Base-by-base conservation (phyloP, 148 eudicot genomes). In the Fallopia convolvulus region DNA sequence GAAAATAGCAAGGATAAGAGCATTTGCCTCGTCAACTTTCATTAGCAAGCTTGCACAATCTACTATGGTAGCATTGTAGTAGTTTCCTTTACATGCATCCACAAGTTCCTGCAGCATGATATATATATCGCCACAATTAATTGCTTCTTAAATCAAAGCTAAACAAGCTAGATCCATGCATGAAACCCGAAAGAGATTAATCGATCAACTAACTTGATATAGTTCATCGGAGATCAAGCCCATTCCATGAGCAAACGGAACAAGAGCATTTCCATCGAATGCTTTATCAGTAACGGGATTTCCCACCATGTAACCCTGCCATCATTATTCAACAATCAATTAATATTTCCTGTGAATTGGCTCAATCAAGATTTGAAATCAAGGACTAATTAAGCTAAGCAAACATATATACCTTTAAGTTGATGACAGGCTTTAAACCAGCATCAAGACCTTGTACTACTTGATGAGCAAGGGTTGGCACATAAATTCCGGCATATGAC, bases 221-320 rank as follows among this genome's bases (percentile, higher is more conserved):
- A 95, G 87, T 1, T 93, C 87, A 63, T 92, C 89, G 9, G 99
- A 87, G 74, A 95, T 95, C 75, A 95, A 85, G 75, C 97, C 99
- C 99, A 93, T 93, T 20, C 99, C 99, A 84, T 95, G 97, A 32
- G 80, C 87, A 75, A 95, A 95, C 10, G 99, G 97, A 63, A 95
- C 89, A 46, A 95, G 84, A 73, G 99, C 97, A 86, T 95, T 92
- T 49, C 99, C 97, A 74, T 95, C 99, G 85, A 85, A 80, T 40
- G 4, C 77, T 15, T 85, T 88, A 53, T 95, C 99, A 18, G 97
- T 82, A 74, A 90, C 97, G 78, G 97, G 97, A 82, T 95, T 95
- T 61, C 99, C 99, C 58, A 95, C 97, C 88, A 95, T 84, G 79
- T 95, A 95, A 74, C 99, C 99, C 99, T 95, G 90, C 30, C 9